Conservation (phyloP, 1,284 basidiomycete species). For the Neonothopanus nambi region DNA sequence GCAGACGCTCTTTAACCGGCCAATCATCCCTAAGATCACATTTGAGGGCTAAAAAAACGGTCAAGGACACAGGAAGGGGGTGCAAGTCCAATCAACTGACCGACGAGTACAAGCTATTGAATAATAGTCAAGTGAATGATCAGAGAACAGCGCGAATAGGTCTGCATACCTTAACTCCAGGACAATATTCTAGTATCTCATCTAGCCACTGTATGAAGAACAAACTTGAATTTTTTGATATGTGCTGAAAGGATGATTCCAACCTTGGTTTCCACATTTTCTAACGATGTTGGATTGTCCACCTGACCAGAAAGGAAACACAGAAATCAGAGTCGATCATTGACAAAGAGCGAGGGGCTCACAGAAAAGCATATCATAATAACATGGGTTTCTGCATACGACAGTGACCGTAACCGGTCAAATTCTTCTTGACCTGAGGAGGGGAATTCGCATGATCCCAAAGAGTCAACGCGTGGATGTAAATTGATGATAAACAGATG, state of each 20-base stretch:
- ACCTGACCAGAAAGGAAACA: constrained; percentile 48
- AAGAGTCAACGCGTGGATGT: constrained; percentile 1
- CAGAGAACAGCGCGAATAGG: constrained; percentile 6
- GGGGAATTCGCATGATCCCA: constrained; percentile 15
- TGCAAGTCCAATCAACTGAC: constrained; percentile 46
- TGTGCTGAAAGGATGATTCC: constrained; percentile 9
- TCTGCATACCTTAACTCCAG: constrained; percentile 81
- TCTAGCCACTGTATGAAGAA: constrained; percentile 76
- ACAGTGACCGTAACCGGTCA: constrained; percentile 86
- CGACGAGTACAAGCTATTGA: constrained; percentile 79
- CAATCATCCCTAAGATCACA: constrained; percentile 90
- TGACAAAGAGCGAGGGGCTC: constrained; percentile 26
- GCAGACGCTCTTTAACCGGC: constrained; percentile 64
- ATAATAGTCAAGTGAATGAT: too few relatives aligned
- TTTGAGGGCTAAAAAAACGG: constrained; percentile 71
- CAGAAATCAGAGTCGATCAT: not conserved
- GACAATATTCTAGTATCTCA: constrained; percentile 87
- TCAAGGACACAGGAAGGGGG: constrained; percentile 10
- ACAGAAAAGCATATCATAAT: constrained; percentile 95
- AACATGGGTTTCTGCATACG: constrained; percentile 94
- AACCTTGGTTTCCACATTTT: constrained; percentile 92
- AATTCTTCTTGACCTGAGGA: constrained; percentile 91
- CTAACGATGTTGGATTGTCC: constrained; percentile 87
- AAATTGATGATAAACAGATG: constrained; percentile 12
- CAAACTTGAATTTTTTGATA: not conserved